Conservation (phyloP, 2,329 filamentous ascomycete genomes). For the Fusarium sp. region DNA sequence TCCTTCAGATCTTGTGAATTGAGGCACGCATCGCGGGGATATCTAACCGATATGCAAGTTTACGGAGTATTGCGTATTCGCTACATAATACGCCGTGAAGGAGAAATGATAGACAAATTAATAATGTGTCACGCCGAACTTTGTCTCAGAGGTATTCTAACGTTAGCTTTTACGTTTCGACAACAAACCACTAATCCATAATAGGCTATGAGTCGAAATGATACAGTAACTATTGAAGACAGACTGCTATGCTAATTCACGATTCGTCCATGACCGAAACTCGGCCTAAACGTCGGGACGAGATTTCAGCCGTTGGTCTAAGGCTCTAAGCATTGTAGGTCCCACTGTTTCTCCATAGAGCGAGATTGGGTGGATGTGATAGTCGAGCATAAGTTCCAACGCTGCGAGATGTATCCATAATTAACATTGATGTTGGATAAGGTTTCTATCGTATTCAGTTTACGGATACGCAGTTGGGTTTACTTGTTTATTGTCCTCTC, state of each 20-base stretch:
- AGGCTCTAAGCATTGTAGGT: conserved; percentile 8
- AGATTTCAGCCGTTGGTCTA: conserved; percentile 19
- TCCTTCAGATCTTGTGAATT: not conserved
- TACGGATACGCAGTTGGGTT: not conserved
- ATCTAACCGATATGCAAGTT: not conserved
- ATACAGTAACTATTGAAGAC: not conserved
- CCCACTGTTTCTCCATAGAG: conserved; percentile 19
- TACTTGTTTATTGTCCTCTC: not conserved
- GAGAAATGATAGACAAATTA: not conserved
- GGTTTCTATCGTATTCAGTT: not conserved
- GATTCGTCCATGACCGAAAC: not conserved
- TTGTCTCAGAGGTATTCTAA: not conserved
- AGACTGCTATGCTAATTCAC: too few species aligned
- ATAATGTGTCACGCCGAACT: not conserved
- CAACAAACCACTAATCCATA: not conserved
- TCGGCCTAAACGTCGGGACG: not conserved
- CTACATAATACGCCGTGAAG: not conserved
- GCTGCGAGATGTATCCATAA: not conserved
- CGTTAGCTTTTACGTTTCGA: not conserved
- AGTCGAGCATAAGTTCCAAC: conserved; percentile 19
- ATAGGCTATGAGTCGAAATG: not conserved
- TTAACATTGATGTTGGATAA: not conserved
- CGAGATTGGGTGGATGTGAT: conserved; percentile 36
- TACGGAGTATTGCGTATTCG: not conserved
- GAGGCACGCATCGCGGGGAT: not conserved